These are phyloP conservation scores for Tuber indicum DNA, from an alignment of 495 filamentous ascomycete species.

Conservation along the genomic window DNA sequence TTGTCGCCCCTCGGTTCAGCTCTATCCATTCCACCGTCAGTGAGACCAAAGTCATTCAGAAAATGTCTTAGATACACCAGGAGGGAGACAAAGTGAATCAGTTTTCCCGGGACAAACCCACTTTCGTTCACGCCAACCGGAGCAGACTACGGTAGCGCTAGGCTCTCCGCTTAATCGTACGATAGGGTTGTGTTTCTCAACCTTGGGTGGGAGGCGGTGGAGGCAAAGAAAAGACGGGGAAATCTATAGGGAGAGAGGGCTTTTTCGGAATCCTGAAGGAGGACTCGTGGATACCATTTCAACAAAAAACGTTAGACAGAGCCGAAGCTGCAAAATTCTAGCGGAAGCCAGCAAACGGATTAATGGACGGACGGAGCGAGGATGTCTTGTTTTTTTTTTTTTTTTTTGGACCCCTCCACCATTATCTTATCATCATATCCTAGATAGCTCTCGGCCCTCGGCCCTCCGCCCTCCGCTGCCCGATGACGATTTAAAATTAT, in stretches of 20 bases:
- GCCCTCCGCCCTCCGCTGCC: background rate
- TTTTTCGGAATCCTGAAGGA: background rate
- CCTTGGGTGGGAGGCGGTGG: background rate
- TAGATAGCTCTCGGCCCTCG: background rate
- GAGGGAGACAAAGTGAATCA: slow-evolving; percentile 1
- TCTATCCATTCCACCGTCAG: background rate
- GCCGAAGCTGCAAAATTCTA: background rate
- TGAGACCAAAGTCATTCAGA: background rate
- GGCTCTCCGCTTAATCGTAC: background rate
- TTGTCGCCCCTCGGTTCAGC: background rate
- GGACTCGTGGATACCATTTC: background rate
- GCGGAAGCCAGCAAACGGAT: background rate
- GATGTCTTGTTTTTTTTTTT: background rate
- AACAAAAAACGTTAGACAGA: background rate
- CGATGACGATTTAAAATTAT: background rate
- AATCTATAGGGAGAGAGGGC: background rate
- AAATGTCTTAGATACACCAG: background rate
- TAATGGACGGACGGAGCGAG: background rate
- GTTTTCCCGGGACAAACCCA: background rate
- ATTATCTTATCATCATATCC: background rate
- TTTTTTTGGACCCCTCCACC: background rate
- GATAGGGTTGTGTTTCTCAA: background rate
- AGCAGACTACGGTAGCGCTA: background rate
- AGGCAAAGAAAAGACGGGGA: background rate
- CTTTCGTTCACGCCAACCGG: background rate